These are phyloP conservation scores for Colletotrichum sp. DNA, from an alignment of 2,329 filamentous ascomycete genomes.

Conservation along the genomic window DNA sequence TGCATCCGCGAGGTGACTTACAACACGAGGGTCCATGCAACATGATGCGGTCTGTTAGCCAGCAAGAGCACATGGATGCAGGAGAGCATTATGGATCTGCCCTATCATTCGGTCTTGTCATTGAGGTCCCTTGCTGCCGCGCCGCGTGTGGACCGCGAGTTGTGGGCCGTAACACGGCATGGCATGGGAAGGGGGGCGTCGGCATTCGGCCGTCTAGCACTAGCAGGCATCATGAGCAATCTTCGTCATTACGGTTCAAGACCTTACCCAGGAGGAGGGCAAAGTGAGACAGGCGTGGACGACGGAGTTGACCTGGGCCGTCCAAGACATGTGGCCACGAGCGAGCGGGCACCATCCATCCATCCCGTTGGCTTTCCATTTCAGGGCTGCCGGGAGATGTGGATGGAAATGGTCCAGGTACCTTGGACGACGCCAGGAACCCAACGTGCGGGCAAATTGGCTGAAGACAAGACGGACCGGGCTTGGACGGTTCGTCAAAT, in stretches of 20 bases:
- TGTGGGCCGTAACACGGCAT: neutral
- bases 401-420: neutral
- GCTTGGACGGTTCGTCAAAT: neutral
- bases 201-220: neutral
- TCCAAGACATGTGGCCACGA: conserved; percentile 1
- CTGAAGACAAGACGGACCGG: conserved; percentile 1
- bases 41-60: neutral
- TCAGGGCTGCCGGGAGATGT: neutral
- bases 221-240: neutral
- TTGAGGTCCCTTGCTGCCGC: neutral
- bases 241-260: conserved; percentile 7
- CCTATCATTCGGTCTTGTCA: neutral
- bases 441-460: neutral
- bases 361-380: neutral
- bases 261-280: neutral
- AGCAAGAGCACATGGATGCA: neutral
- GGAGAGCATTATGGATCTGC: neutral
- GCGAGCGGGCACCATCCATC: neutral
- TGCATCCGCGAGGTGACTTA: neutral
- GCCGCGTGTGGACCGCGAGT: neutral
- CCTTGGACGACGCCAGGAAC: neutral
- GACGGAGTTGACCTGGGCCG: neutral
- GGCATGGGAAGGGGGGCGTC: neutral
- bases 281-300: neutral
- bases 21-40: neutral